phyloP scores from a whole-genome alignment of 2,329 filamentous ascomycete species.

The Alternaria angustiovoidea region DNA sequence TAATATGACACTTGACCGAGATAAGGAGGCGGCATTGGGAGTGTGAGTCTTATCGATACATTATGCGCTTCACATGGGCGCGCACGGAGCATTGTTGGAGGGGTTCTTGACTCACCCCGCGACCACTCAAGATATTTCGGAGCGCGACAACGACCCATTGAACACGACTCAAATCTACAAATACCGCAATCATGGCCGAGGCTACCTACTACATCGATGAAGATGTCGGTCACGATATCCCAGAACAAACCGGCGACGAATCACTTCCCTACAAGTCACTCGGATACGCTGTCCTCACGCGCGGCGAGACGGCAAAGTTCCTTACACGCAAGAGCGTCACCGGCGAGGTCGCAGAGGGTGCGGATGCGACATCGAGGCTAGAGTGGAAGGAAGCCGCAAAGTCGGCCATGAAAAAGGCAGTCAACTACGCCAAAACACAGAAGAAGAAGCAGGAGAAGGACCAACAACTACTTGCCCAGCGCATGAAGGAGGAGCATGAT shows the following conservation, averaged over 20 bases:
- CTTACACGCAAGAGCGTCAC: slow-evolving; percentile 67
- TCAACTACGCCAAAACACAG: slow-evolving; percentile 75
- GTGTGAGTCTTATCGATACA: slow-evolving; percentile 26
- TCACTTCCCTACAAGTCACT: slow-evolving; percentile 82
- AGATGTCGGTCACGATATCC: slow-evolving; percentile 76
- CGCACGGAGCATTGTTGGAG: slow-evolving; percentile 20
- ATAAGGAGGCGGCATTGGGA: slow-evolving; percentile 19
- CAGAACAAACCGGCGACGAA: slow-evolving; percentile 71
- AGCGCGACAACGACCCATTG: slow-evolving; percentile 25
- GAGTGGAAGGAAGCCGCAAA: slow-evolving; percentile 85
- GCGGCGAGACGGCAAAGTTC: slow-evolving; percentile 70
- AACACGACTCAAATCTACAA: slow-evolving; percentile 30
- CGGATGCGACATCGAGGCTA: slow-evolving; percentile 69
- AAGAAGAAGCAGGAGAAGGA: slow-evolving; percentile 87
- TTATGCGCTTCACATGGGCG: slow-evolving; percentile 24
- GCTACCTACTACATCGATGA: slow-evolving; percentile 78
- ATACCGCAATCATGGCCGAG: slow-evolving; percentile 48
- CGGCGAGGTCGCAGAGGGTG: slow-evolving; percentile 47
- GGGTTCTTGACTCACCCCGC: slow-evolving; percentile 34
- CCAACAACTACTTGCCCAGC: slow-evolving; percentile 73
- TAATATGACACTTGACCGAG: slow-evolving; percentile 11
- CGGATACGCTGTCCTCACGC: slow-evolving; percentile 77
- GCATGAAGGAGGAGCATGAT: slow-evolving; percentile 76
- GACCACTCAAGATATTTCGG: slow-evolving; percentile 39
- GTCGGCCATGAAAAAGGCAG: slow-evolving; percentile 84